Percentiles rank a stretch among this genome's conserved stretches.
These are phyloP conservation scores for Coix lacrymajobi DNA, from an alignment of 176 grass and related monocot genomes.

Conservation along the genomic window DNA sequence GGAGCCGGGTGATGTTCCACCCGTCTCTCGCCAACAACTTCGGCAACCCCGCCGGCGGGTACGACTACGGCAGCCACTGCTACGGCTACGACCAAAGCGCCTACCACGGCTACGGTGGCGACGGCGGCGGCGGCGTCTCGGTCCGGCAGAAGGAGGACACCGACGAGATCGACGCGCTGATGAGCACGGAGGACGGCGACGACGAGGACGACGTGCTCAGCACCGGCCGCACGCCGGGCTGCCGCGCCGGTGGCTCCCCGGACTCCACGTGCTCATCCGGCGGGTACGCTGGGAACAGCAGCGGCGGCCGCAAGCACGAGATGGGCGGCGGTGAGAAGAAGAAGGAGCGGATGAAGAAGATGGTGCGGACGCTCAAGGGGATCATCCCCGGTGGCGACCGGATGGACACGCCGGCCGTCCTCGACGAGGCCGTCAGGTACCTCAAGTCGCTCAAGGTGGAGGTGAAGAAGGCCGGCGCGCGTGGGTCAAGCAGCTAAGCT, in stretches of 20 bases:
- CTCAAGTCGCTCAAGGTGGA: slow-evolving; percentile 93
- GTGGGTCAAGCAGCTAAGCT: slow-evolving; percentile 13
- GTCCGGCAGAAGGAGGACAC: slow-evolving; percentile 72
- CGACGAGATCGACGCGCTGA: slow-evolving; percentile 84
- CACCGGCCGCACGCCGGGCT: slow-evolving; percentile 71
- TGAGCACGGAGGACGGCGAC: slow-evolving; percentile 79
- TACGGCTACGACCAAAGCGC: neutral
- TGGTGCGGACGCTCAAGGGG: slow-evolving; percentile 79
- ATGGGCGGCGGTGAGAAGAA: slow-evolving; percentile 14
- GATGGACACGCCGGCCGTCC: slow-evolving; percentile 86
- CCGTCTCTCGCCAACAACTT: slow-evolving; percentile 75
- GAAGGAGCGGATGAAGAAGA: slow-evolving; percentile 90
- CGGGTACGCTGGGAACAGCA: slow-evolving; percentile 10
- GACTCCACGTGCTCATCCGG: slow-evolving; percentile 78
- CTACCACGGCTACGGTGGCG: neutral
- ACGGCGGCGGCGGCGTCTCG: slow-evolving; percentile 13
- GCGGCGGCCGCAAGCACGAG: neutral
- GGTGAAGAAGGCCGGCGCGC: slow-evolving; percentile 64
- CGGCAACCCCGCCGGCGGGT: neutral
- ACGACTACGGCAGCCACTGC: slow-evolving; percentile 25
- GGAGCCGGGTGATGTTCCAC: slow-evolving; percentile 93
- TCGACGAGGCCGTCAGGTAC: slow-evolving; percentile 82
- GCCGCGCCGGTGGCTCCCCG: slow-evolving; percentile 51
- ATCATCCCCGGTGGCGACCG: slow-evolving; percentile 78
- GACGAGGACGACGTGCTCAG: slow-evolving; percentile 89